Percentiles rank a stretch among this genome's conserved stretches.
Conservation (phyloP, 345 rosid genomes). For the Populus deltoides region DNA sequence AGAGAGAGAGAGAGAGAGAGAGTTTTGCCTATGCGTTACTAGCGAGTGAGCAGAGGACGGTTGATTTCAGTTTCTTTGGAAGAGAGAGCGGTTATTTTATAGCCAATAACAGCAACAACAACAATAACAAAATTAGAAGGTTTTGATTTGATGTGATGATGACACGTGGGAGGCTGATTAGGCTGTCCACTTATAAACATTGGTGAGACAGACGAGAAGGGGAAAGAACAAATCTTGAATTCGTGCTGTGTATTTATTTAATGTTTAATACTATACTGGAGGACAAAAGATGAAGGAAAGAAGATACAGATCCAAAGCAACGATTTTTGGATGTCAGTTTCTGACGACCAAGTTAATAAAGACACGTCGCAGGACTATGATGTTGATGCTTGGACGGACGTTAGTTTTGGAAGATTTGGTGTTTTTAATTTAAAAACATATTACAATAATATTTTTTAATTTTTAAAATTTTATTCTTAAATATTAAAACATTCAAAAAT, state of each 20-base stretch:
- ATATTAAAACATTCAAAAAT: too few species aligned
- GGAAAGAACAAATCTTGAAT: neutral
- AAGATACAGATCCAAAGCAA: neutral
- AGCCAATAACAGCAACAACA: neutral
- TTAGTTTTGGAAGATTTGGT: neutral
- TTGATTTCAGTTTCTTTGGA: neutral
- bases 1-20: neutral
- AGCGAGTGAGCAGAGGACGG: neutral
- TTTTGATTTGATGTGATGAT: neutral
- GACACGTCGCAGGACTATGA: conserved; percentile 13
- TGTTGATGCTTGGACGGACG: neutral
- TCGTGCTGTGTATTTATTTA: too few species aligned
- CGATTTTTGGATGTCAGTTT: neutral
- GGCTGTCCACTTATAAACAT: conserved; percentile 1
- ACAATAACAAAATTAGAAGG: neutral
- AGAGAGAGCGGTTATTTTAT: conserved; percentile 14
- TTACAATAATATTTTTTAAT: too few species aligned
- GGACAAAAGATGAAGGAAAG: neutral
- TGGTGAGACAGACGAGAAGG: neutral
- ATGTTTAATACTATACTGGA: too few species aligned
- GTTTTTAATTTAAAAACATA: too few species aligned
- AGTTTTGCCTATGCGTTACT: neutral
- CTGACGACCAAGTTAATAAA: neutral
- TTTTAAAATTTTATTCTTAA: too few species aligned
- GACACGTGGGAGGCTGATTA: conserved; percentile 47